Evolutionary conservation across 768 basidiomycete species (phyloP).

Genomic region (Paxillus rubicundulus): DNA sequence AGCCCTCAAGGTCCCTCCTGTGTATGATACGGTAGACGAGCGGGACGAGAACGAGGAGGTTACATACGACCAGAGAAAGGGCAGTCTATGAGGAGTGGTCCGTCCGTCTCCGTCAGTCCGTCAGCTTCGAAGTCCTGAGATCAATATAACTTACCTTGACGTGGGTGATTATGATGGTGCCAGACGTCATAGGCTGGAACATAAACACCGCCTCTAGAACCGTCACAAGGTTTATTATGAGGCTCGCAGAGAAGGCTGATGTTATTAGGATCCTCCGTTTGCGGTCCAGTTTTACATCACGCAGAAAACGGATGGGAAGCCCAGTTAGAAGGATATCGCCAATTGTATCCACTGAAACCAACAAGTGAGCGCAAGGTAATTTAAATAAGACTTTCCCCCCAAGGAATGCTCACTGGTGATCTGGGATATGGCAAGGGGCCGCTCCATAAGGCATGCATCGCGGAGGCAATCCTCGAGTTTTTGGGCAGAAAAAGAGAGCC

Average conservation of each 20-base stretch:
- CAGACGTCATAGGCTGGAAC: conserved; percentile 1
- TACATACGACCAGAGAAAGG: conserved; percentile 19
- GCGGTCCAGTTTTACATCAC: conserved; percentile 11
- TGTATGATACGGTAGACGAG: conserved; percentile 16
- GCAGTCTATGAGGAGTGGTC: neutral
- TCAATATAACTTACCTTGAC: conserved; percentile 12
- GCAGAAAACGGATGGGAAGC: conserved; percentile 19
- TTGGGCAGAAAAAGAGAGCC: conserved; percentile 1
- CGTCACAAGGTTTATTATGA: conserved; percentile 20
- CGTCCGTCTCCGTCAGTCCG: no score
- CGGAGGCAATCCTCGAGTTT: conserved; percentile 12
- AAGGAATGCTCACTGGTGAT: conserved; percentile 16
- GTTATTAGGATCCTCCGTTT: conserved; percentile 17
- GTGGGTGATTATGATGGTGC: conserved; percentile 20
- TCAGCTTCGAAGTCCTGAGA: neutral
- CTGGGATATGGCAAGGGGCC: conserved; percentile 12
- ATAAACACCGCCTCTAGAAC: conserved; percentile 11
- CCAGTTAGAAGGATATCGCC: conserved; percentile 19
- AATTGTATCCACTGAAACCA: conserved; percentile 18
- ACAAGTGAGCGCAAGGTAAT: neutral
- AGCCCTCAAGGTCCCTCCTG: neutral
- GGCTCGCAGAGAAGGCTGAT: conserved; percentile 20
- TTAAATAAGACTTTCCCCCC: no score
- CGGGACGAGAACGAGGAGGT: conserved; percentile 20
- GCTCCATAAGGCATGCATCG: conserved; percentile 7